These are phyloP conservation scores for Alternaria atra DNA, from an alignment of 2,329 filamentous ascomycete genomes.

Conservation along the genomic window DNA sequence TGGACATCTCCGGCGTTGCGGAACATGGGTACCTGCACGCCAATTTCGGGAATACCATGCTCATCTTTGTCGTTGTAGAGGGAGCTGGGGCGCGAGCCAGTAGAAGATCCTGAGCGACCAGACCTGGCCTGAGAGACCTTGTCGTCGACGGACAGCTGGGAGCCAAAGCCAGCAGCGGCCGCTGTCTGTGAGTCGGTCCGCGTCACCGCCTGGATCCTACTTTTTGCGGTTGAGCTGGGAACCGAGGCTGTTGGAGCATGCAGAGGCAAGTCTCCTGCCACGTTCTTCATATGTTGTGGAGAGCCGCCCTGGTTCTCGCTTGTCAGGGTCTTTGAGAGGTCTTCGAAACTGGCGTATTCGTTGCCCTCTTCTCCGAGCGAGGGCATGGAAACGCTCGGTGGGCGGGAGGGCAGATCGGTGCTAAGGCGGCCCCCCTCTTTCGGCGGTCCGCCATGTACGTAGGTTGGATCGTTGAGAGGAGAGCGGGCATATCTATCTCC, in stretches of 20 bases:
- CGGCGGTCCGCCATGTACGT: constrained; percentile 54
- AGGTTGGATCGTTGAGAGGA: constrained; percentile 77
- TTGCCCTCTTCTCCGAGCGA: constrained; percentile 88
- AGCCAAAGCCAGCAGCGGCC: constrained; percentile 84
- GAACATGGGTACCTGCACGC: constrained; percentile 92
- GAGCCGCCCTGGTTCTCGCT: constrained; percentile 50
- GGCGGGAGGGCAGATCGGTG: constrained; percentile 62
- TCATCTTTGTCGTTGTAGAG: constrained; percentile 70
- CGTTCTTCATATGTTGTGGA: constrained; percentile 77
- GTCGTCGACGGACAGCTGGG: constrained; percentile 56
- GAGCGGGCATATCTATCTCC: constrained; percentile 84
- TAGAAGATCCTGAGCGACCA: constrained; percentile 45
- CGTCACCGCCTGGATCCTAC: constrained; percentile 83
- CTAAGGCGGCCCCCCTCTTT: constrained; percentile 48
- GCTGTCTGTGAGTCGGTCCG: constrained; percentile 90
- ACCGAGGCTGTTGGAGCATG: constrained; percentile 90
- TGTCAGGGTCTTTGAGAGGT: constrained; percentile 46
- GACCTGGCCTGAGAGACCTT: constrained; percentile 35
- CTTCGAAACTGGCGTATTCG: constrained; percentile 78
- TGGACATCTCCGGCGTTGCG: constrained; percentile 93
- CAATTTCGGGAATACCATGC: constrained; percentile 91
- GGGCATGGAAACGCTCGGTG: constrained; percentile 81
- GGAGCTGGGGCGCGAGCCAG: constrained; percentile 62
- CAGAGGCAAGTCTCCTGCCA: constrained; percentile 83
- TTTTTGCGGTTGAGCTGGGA: constrained; percentile 80